These are phyloP conservation scores for Copromyces sp. DNA, from an alignment of 495 filamentous ascomycete genomes.

Conservation along the genomic window DNA sequence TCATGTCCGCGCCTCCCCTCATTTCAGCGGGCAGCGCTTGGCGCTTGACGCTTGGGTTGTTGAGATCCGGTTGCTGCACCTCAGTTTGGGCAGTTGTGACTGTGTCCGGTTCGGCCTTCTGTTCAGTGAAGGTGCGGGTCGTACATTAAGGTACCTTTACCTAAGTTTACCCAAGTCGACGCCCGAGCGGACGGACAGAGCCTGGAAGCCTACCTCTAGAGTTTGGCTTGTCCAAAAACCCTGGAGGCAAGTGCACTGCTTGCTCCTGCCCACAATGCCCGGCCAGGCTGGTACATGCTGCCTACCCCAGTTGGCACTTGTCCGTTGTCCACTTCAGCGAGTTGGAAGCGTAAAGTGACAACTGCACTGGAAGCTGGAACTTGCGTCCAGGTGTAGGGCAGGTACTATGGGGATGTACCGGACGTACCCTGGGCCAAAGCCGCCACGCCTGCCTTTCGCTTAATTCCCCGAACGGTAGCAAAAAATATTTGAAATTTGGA, in stretches of 20 bases:
- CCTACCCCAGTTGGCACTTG: neutral
- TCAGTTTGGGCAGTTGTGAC: neutral
- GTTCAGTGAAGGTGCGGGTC: neutral
- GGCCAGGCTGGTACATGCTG: neutral
- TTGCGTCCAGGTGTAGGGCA: neutral
- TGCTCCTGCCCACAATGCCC: neutral
- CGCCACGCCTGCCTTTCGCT: slow-evolving; percentile 27
- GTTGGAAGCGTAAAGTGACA: neutral
- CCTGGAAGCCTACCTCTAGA: neutral
- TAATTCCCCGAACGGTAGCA: slow-evolving; percentile 27
- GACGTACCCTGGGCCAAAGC: neutral
- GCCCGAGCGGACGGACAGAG: neutral
- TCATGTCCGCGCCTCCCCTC: neutral
- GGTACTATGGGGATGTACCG: neutral
- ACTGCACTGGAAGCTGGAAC: neutral
- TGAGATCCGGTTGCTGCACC: neutral
- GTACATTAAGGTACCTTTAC: neutral
- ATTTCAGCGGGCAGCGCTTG: neutral
- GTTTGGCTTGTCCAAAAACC: neutral
- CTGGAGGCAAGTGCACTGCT: neutral
- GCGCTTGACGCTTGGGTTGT: neutral
- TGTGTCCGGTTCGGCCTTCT: neutral
- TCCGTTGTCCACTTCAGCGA: neutral
- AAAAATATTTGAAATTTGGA: slow-evolving; percentile 42
- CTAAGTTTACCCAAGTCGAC: neutral